Base-by-base conservation (phyloP, 2,329 filamentous ascomycete genomes). In the Trichoderma lentiforme region DNA sequence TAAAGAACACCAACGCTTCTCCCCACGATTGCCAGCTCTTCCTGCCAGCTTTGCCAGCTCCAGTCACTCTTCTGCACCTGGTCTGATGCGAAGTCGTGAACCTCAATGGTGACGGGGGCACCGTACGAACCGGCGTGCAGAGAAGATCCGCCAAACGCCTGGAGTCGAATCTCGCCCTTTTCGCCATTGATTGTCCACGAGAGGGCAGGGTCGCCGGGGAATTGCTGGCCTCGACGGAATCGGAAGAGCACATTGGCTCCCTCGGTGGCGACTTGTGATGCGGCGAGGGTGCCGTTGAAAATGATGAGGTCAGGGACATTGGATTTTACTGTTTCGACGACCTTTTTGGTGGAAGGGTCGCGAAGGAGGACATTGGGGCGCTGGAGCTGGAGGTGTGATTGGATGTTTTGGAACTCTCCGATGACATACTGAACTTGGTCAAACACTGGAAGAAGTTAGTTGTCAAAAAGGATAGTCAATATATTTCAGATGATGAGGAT, bases 1-100 rank as follows among this genome's bases (percentile, higher is more conserved):
- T 90, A 91, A 0, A 89, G 75, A 24, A 82, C 83, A 0, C 83
- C 89, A 32, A 91, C 85, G 74, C 84, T 86, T 67, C 86, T 82
- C 1, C 82, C 83, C 3, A 80, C 75, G 1, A 83, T 43, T 0
- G 86, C 83, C 21, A 88, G 72, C 12, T 83, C 81, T 12, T 83
- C 80, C 75, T 85, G 85, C 79, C 83, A 86, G 3, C 83, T 82
- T 15, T 81, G 78, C 81, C 84, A 88, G 8, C 81, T 77, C 80
- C 84, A 84, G 0, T 81, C 74, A 0, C 88, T 77, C 3, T 80
- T 74, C 14, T 85, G 82, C 1, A 87, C 80, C 21, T 82, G 74
- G 34, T 84, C 83, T 0, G 80, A 84, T 30, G 80, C 83, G 34
- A 84, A 84, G 30, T 89, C 83, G 65, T 89, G 84, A 0, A 91